Evolutionary conservation across 176 grass and related monocot genomes (phyloP).

Genomic region (Poa pratensis): DNA sequence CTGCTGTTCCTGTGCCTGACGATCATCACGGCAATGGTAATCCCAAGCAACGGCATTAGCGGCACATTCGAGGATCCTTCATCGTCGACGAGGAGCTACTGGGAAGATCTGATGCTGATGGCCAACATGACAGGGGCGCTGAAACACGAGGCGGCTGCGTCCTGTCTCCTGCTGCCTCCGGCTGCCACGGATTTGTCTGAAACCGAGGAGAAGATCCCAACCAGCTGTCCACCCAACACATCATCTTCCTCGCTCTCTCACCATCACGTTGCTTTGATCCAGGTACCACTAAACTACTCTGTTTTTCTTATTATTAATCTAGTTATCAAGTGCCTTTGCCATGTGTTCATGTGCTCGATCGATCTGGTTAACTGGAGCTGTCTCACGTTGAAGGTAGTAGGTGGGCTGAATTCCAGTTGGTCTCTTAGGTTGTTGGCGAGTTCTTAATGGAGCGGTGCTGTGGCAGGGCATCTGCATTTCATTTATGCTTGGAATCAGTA

Average conservation of each 20-base stretch:
- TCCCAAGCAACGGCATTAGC: slow-evolving; percentile 43
- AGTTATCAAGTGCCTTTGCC: not conserved
- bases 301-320: not conserved
- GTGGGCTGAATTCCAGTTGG: slow-evolving; percentile 25
- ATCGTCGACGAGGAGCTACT: not conserved
- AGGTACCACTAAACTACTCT: slow-evolving; percentile 37
- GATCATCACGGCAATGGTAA: slow-evolving; percentile 67
- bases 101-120: slow-evolving; percentile 43
- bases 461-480: not conserved
- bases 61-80: not conserved
- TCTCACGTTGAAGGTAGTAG: slow-evolving; percentile 33
- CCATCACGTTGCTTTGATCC: slow-evolving; percentile 30
- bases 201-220: slow-evolving; percentile 47
- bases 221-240: slow-evolving; percentile 54
- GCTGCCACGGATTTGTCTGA: slow-evolving; percentile 43
- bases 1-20: slow-evolving; percentile 78
- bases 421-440: slow-evolving; percentile 29
- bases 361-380: not conserved
- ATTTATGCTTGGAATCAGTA: slow-evolving; percentile 2
- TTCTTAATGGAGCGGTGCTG: slow-evolving; percentile 31
- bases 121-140: slow-evolving; percentile 50
- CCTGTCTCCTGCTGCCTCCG: slow-evolving; percentile 50
- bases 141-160: slow-evolving; percentile 43
- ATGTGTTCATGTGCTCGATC: slow-evolving; percentile 49
- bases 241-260: slow-evolving; percentile 26